phyloP scores from a whole-genome alignment of 2,329 filamentous ascomycete genomes.

The Fusarium anguioides region DNA sequence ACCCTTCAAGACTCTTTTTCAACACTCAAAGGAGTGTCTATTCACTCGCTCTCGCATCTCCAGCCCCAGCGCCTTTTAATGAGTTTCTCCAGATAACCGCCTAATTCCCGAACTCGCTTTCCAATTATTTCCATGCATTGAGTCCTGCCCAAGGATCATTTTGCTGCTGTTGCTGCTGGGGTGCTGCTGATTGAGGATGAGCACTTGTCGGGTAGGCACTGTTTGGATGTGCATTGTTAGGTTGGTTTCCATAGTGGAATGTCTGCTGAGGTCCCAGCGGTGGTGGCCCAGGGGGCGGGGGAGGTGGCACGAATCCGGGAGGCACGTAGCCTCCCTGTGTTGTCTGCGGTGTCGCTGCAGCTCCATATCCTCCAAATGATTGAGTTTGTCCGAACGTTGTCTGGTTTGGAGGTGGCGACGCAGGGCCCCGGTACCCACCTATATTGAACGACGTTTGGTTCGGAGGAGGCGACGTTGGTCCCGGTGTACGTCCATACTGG shows the following conservation, averaged over 20 bases:
- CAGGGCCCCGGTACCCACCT: conserved; percentile 53
- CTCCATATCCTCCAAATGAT: conserved; percentile 53
- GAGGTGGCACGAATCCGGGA: conserved; percentile 70
- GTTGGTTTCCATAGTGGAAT: conserved; percentile 61
- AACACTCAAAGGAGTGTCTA: neutral
- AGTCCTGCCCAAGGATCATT: conserved; percentile 65
- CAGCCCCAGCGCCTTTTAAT: neutral
- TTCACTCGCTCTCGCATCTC: neutral
- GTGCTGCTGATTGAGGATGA: conserved; percentile 47
- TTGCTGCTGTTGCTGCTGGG: conserved; percentile 55
- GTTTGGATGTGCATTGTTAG: conserved; percentile 42
- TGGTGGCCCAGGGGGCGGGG: conserved; percentile 71
- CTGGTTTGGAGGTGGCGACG: conserved; percentile 71
- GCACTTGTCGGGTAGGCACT: conserved; percentile 49
- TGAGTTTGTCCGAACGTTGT: conserved; percentile 56
- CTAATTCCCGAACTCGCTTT: neutral
- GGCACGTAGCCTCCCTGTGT: conserved; percentile 60
- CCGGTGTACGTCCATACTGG: conserved; percentile 67
- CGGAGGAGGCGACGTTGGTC: conserved; percentile 71
- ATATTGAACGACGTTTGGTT: conserved; percentile 65
- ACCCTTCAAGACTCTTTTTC: neutral
- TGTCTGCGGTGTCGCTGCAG: conserved; percentile 55
- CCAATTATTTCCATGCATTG: conserved; percentile 61
- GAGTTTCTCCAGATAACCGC: neutral
- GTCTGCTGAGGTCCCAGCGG: conserved; percentile 72